A percentile compares a stretch with the other conserved stretches of the same genome.
phyloP scores from a whole-genome alignment of 345 rosid species.

The Crucihimalaya himalaica region DNA sequence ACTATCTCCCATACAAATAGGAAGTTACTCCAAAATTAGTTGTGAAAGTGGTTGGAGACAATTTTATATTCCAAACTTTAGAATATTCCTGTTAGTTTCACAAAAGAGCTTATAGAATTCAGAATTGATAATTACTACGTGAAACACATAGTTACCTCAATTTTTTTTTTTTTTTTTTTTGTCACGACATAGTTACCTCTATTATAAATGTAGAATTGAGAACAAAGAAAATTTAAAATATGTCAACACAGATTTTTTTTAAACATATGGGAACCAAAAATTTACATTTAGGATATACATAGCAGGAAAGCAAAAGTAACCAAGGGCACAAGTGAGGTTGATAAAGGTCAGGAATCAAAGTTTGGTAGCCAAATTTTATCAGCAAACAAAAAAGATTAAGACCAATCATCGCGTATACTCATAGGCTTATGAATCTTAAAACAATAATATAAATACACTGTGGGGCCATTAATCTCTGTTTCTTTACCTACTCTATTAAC shows the following conservation, averaged over 20 bases:
- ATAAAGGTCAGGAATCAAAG: conserved; percentile 12
- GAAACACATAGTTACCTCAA: too few relatives aligned
- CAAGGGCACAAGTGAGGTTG: background rate
- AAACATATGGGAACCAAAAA: too few relatives aligned
- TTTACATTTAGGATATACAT: background rate
- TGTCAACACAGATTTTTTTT: background rate
- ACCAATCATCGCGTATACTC: conserved; percentile 7
- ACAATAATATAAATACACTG: background rate
- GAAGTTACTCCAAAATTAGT: conserved; percentile 9
- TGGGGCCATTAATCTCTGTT: conserved; percentile 18
- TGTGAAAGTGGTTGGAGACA: background rate
- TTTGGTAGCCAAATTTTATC: conserved; percentile 34
- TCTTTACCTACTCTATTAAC: conserved; percentile 28
- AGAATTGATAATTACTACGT: background rate
- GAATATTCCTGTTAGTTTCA: background rate
- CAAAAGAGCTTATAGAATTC: conserved; percentile 11
- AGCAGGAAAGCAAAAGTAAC: background rate
- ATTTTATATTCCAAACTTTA: conserved; percentile 12
- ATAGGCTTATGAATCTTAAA: conserved; percentile 9
- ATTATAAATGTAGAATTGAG: background rate
- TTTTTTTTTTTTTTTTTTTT: too few relatives aligned
- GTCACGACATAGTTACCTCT: too few relatives aligned
- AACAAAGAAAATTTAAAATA: background rate
- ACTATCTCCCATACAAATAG: background rate
- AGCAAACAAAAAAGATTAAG: conserved; percentile 21